phyloP scores from a whole-genome alignment of 202 grass and related monocot genomes.

The Eragrostis tef region DNA sequence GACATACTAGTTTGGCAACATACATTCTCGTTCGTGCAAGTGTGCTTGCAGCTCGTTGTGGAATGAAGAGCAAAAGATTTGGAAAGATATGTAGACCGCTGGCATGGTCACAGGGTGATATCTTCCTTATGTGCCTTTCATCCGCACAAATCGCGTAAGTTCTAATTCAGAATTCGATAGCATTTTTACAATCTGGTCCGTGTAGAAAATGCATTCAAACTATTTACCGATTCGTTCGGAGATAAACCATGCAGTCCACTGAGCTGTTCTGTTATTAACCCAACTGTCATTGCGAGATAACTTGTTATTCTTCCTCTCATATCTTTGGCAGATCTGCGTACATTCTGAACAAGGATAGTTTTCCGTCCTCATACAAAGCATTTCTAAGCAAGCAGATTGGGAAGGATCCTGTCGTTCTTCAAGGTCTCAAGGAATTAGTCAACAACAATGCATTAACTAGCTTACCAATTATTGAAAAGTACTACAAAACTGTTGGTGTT shows the following conservation, averaged over 20 bases:
- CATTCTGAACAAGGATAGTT: slow-evolving; percentile 86
- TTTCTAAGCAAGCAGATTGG: slow-evolving; percentile 90
- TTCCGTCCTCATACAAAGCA: slow-evolving; percentile 79
- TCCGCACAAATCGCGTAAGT: slow-evolving; percentile 94
- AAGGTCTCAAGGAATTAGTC: slow-evolving; percentile 82
- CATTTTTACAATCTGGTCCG: slow-evolving; percentile 14
- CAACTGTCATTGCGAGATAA: neutral
- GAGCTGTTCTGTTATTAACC: too few species aligned
- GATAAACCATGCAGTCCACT: too few species aligned
- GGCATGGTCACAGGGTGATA: slow-evolving; percentile 91
- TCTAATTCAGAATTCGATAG: slow-evolving; percentile 18
- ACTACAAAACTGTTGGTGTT: slow-evolving; percentile 76
- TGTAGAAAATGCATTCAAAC: too few species aligned
- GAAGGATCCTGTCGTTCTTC: slow-evolving; percentile 76
- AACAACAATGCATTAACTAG: slow-evolving; percentile 68
- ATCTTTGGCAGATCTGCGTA: slow-evolving; percentile 66
- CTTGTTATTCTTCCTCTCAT: neutral
- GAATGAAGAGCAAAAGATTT: slow-evolving; percentile 88
- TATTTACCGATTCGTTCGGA: too few species aligned
- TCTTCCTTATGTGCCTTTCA: slow-evolving; percentile 95
- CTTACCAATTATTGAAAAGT: slow-evolving; percentile 64
- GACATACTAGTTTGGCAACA: slow-evolving; percentile 89
- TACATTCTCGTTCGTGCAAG: slow-evolving; percentile 92
- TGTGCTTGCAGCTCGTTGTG: slow-evolving; percentile 85
- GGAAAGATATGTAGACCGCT: slow-evolving; percentile 86